Conservation (phyloP, 805 yeast genomes). For the Candida maris region DNA sequence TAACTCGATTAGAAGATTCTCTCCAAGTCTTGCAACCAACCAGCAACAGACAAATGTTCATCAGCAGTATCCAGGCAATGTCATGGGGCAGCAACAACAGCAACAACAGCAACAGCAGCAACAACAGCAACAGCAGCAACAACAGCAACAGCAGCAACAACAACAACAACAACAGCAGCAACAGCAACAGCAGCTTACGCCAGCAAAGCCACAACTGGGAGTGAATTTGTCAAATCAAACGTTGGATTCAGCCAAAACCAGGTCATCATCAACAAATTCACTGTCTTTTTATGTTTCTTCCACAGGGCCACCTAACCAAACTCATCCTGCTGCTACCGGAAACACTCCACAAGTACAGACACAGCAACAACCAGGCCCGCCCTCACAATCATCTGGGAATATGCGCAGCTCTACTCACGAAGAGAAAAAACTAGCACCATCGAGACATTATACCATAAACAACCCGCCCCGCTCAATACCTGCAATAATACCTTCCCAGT, state of each 20-base stretch:
- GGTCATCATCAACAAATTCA: constrained; percentile 17
- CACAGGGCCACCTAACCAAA: constrained; percentile 1
- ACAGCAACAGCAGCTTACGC: constrained; percentile 3
- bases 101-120: constrained; percentile 1
- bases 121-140: constrained; percentile 2
- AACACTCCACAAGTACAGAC: constrained; percentile 3
- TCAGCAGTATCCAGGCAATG: constrained; percentile 2
- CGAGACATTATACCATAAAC: constrained; percentile 20
- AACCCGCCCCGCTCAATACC: constrained; percentile 31
- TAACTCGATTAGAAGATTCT: constrained; percentile 8
- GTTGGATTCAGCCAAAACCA: constrained; percentile 16
- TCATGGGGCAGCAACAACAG: constrained; percentile 2
- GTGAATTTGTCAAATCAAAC: constrained; percentile 10
- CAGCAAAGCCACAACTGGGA: constrained; percentile 8
- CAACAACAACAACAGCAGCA: constrained; percentile 2
- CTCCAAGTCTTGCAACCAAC: constrained; percentile 8
- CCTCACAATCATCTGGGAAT: constrained; percentile 1
- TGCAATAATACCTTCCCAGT: constrained; percentile 7
- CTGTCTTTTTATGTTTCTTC: constrained; percentile 4
- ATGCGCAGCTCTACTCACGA: constrained; percentile 13
- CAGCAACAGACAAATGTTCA: constrained; percentile 4
- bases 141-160: background rate
- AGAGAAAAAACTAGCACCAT: constrained; percentile 13
- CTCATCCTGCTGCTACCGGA: constrained; percentile 3
- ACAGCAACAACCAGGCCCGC: constrained; percentile 4